Evolutionary conservation across 2,329 filamentous ascomycete species (phyloP).

Genomic region (Graphilbum sp.): DNA sequence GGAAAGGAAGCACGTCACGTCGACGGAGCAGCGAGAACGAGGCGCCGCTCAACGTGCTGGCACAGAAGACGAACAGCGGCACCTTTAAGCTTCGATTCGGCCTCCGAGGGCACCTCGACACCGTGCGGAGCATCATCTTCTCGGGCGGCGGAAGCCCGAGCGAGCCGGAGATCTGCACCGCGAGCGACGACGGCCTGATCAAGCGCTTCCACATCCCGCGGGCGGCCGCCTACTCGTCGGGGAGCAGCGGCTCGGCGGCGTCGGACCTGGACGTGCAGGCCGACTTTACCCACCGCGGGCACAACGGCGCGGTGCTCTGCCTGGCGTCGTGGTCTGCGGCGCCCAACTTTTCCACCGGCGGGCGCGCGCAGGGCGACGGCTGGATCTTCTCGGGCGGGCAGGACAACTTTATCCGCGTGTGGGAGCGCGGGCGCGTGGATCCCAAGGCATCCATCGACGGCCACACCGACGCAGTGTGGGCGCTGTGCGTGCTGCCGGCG

Average conservation of each 20-base stretch:
- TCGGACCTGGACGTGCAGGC: slow-evolving; percentile 82
- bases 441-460: slow-evolving; percentile 89
- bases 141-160: slow-evolving; percentile 89
- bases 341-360: slow-evolving; percentile 77
- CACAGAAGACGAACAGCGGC: slow-evolving; percentile 48
- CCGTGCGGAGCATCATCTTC: slow-evolving; percentile 88
- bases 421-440: slow-evolving; percentile 88
- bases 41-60: slow-evolving; percentile 29
- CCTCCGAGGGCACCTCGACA: slow-evolving; percentile 80
- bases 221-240: slow-evolving; percentile 34
- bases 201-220: slow-evolving; percentile 94
- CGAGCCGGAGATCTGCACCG: slow-evolving; percentile 93
- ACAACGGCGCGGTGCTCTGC: slow-evolving; percentile 76
- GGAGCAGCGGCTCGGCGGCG: slow-evolving; percentile 21
- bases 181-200: slow-evolving; percentile 86
- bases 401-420: slow-evolving; percentile 82
- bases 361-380: slow-evolving; percentile 75
- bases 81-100: slow-evolving; percentile 90
- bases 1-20: slow-evolving; percentile 65
- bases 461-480: slow-evolving; percentile 92
- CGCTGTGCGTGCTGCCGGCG: slow-evolving; percentile 77
- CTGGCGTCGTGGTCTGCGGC: slow-evolving; percentile 76
- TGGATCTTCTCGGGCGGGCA: slow-evolving; percentile 98
- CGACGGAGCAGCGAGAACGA: slow-evolving; percentile 55
- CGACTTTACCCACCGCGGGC: slow-evolving; percentile 90